These are phyloP conservation scores for Metarhizium album DNA, from an alignment of 2,329 filamentous ascomycete species.

Conservation along the genomic window DNA sequence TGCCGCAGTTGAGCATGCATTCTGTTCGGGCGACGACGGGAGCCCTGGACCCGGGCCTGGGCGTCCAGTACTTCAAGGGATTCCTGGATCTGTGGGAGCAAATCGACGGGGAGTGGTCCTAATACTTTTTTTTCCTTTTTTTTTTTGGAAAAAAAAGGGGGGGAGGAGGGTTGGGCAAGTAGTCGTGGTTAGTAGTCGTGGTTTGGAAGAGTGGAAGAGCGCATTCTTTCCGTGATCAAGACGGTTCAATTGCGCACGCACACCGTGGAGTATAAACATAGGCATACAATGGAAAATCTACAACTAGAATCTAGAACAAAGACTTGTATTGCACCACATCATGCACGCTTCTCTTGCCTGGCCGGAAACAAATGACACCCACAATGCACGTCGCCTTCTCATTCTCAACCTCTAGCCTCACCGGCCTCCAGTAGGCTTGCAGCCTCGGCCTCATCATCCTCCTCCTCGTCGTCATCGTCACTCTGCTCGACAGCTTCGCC, in stretches of 20 bases:
- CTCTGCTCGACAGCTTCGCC: slow-evolving; percentile 14
- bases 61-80: slow-evolving; percentile 78
- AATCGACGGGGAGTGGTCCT: slow-evolving; percentile 69
- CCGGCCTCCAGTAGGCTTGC: slow-evolving; percentile 8
- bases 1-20: slow-evolving; percentile 92
- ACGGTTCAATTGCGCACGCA: no score
- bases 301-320: slow-evolving; percentile 1
- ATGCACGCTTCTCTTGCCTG: not conserved
- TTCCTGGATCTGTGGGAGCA: slow-evolving; percentile 81
- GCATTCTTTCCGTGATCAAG: no score
- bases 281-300: not conserved
- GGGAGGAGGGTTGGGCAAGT: no score
- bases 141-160: no score
- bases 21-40: slow-evolving; percentile 83
- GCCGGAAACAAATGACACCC: slow-evolving; percentile 5
- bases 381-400: slow-evolving; percentile 10
- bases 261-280: not conserved
- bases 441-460: slow-evolving; percentile 11
- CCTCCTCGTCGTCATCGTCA: slow-evolving; percentile 22
- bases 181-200: no score
- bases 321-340: not conserved
- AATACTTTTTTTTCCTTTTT: not conserved
- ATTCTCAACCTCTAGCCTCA: not conserved
- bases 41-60: slow-evolving; percentile 73
- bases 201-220: no score